Conservation (phyloP, 306 rosid genomes). For the Comarum palustre region DNA sequence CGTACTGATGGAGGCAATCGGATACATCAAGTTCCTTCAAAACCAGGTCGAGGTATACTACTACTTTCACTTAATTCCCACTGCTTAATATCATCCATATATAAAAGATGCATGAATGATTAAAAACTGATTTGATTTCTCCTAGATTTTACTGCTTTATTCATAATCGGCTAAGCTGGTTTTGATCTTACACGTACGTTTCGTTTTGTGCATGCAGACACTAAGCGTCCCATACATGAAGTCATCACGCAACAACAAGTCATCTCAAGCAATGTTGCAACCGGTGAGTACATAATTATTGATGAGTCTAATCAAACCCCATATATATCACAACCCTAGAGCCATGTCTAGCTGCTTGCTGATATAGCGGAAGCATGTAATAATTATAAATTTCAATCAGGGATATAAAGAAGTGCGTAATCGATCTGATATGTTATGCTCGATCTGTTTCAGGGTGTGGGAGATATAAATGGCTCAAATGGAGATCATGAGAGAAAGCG, state of each 20-base stretch:
- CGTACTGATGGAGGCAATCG: slow-evolving; percentile 48
- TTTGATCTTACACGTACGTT: slow-evolving; percentile 7
- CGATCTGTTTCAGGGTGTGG: slow-evolving; percentile 34
- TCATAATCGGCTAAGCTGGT: background rate
- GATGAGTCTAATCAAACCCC: background rate
- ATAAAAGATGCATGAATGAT: background rate
- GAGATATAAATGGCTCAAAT: slow-evolving; percentile 22
- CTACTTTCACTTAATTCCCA: background rate
- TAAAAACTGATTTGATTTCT: background rate
- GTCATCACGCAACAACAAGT: slow-evolving; percentile 44
- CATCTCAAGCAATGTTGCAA: slow-evolving; percentile 38
- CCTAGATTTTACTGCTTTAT: background rate
- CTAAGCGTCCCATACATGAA: slow-evolving; percentile 91
- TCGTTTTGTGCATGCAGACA: slow-evolving; percentile 47
- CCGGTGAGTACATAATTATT: slow-evolving; percentile 39
- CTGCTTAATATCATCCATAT: background rate
- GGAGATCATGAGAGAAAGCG: slow-evolving; percentile 38
- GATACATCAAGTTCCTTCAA: slow-evolving; percentile 62
- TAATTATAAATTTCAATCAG: background rate
- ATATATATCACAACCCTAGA: background rate
- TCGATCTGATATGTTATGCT: background rate
- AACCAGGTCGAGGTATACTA: slow-evolving; percentile 83
- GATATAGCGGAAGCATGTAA: background rate
- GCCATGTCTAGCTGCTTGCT: background rate
- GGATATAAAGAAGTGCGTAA: background rate